Evolutionary conservation across 768 basidiomycete species (phyloP), one percentile per base, ranked within the genome.

Genomic region (Lentinus brumalis): DNA sequence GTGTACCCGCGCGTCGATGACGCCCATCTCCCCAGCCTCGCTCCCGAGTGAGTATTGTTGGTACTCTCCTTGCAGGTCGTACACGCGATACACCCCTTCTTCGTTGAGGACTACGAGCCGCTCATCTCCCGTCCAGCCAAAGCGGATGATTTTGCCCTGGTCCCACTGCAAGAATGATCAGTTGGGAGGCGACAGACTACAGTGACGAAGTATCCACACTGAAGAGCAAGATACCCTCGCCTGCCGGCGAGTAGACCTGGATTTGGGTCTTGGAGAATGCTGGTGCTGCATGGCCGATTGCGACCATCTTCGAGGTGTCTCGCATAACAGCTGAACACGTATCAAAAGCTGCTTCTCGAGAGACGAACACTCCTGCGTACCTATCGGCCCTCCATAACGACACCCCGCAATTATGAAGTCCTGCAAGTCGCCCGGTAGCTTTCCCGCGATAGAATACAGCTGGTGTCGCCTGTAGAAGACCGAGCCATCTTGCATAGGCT

Each of bases 21-120:
- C 81, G 0, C 94, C 95, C 60, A 86, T 77, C 71, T 96, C 94
- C 5, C 83, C 81, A 0, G 90, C 92, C 53, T 96, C 95, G 9
- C 78, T 78, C 8, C 94, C 94, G 2, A 98, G 80, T 0, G 94
- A 93, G 71, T 87, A 83, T 62, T 98, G 95, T 59, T 84, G 78
- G 70, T 95, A 97, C 66, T 91, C 90, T 57, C 88, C 87, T 73
- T 92, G 88, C 38, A 93, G 77, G 75, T 94, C 90, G 69, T 98
- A 98, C 29, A 98, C 67, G 49, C 97, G 83, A 75, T 97, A 99
- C 6, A 83, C 81, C 29, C 96, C 96, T 67, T 98, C 95, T 74
- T 96, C 94, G 69, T 95, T 92, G 41, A 98, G 75, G 14, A 98
- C 84, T 0, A 88, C 85, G 39, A 99, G 80, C 41, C 86, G 81